These are phyloP conservation scores for Fonsecaea monophora DNA, from an alignment of 2,329 filamentous ascomycete genomes.

Conservation along the genomic window DNA sequence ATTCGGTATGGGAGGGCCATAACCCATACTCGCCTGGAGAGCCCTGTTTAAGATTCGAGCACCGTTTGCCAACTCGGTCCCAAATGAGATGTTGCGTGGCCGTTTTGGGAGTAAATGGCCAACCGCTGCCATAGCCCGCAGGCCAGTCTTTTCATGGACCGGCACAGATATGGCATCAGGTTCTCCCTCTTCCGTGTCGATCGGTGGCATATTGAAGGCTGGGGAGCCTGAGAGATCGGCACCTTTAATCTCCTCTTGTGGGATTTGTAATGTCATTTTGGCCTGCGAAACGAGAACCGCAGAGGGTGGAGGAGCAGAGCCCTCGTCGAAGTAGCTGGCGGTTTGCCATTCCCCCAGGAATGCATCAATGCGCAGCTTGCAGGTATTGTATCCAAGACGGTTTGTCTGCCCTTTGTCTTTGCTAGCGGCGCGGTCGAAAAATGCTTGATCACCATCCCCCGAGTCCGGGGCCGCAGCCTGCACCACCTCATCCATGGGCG, in stretches of 20 bases:
- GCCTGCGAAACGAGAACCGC: conserved; percentile 86
- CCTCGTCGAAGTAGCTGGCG: conserved; percentile 90
- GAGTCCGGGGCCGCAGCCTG: conserved; percentile 36
- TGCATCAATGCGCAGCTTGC: conserved; percentile 76
- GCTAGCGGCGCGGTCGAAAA: conserved; percentile 17
- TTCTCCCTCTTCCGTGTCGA: conserved; percentile 45
- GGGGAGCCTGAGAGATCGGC: conserved; percentile 40
- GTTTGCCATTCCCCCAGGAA: conserved; percentile 96
- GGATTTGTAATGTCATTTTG: conserved; percentile 82
- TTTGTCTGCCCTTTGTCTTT: conserved; percentile 28
- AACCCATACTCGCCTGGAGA: conserved; percentile 52
- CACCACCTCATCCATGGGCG: conserved; percentile 34
- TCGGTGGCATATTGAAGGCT: conserved; percentile 24
- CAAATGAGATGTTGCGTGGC: conserved; percentile 37
- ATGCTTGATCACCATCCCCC: conserved; percentile 8
- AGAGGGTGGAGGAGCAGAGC: conserved; percentile 85
- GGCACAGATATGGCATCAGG: conserved; percentile 44
- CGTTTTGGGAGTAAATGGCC: conserved; percentile 39
- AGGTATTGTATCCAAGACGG: conserved; percentile 32
- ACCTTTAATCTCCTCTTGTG: conserved; percentile 68
- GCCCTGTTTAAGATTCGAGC: conserved; percentile 27
- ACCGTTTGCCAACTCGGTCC: conserved; percentile 34
- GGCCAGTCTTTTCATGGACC: conserved; percentile 37
- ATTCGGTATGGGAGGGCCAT: conserved; percentile 77
- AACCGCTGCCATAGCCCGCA: conserved; percentile 38